A percentile compares a stretch with the other conserved stretches of the same genome.
Conservation (phyloP, 1,139 yeast species). For the Taiozyma onychis region DNA sequence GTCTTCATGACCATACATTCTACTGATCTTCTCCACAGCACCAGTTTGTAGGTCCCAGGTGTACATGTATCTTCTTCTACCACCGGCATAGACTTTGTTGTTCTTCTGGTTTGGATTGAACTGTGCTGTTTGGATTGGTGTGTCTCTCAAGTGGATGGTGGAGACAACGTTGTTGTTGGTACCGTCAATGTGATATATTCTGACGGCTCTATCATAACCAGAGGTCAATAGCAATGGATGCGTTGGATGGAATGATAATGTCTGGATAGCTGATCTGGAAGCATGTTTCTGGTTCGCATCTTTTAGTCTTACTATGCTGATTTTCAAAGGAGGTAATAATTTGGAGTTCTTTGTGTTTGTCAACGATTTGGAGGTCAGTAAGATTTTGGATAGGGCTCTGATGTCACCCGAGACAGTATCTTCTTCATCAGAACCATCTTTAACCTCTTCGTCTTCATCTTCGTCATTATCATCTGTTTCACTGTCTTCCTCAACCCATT, state of each 20-base stretch:
- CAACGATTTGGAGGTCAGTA: conserved; percentile 55
- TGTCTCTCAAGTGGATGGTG: conserved; percentile 68
- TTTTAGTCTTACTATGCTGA: conserved; percentile 73
- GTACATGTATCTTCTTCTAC: conserved; percentile 88
- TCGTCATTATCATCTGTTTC: conserved; percentile 27
- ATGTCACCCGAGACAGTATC: conserved; percentile 38
- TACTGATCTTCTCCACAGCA: conserved; percentile 74
- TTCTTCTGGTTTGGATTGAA: conserved; percentile 48
- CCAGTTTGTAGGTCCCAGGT: conserved; percentile 82
- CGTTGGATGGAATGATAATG: conserved; percentile 76
- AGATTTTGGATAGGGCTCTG: conserved; percentile 52
- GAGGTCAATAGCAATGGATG: conserved; percentile 85
- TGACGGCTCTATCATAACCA: conserved; percentile 85
- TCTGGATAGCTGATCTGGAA: conserved; percentile 76
- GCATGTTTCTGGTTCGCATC: conserved; percentile 76
- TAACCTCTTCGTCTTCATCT: conserved; percentile 31
- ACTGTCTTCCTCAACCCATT: conserved; percentile 60
- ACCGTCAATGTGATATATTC: conserved; percentile 93
- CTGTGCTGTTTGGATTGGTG: conserved; percentile 74
- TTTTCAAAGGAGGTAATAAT: conserved; percentile 61
- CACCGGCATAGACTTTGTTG: conserved; percentile 71
- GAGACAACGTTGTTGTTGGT: conserved; percentile 75
- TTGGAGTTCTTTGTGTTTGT: conserved; percentile 44
- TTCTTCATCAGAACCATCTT: conserved; percentile 23
- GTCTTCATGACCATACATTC: conserved; percentile 88